phyloP scores from a whole-genome alignment of 768 basidiomycete genomes.

The Auricularia auricula-judae region DNA sequence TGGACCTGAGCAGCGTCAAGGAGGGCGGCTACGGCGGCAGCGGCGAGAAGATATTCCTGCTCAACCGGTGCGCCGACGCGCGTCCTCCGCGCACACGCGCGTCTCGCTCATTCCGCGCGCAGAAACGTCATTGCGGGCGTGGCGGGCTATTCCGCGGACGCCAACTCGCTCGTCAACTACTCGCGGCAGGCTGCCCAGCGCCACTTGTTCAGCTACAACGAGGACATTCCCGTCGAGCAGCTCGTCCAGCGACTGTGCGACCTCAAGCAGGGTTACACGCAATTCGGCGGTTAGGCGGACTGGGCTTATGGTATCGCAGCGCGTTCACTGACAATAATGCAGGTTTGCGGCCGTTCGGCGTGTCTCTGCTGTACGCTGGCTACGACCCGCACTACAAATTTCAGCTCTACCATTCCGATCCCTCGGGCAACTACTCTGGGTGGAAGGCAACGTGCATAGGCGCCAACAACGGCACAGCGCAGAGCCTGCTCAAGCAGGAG shows the following conservation, averaged over 20 bases:
- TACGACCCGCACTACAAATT: conserved; percentile 93
- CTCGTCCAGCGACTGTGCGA: conserved; percentile 90
- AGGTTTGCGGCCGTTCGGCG: conserved; percentile 97
- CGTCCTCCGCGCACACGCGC: conserved; percentile 1
- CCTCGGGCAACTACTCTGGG: conserved; percentile 95
- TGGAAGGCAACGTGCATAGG: conserved; percentile 99
- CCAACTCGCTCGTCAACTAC: conserved; percentile 93
- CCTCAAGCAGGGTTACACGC: conserved; percentile 97
- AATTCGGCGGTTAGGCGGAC: conserved; percentile 67
- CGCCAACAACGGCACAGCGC: conserved; percentile 95
- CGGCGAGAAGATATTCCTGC: conserved; percentile 94
- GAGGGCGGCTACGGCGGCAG: conserved; percentile 89
- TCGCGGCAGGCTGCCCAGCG: conserved; percentile 83
- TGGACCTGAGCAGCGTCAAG: conserved; percentile 80
- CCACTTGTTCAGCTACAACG: conserved; percentile 84
- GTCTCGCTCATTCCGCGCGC: conserved; percentile 6
- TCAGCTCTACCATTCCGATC: conserved; percentile 97
- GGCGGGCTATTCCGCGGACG: conserved; percentile 93
- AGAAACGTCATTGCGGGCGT: conserved; percentile 95
- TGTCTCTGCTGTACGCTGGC: conserved; percentile 92
- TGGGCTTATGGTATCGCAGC: conserved; percentile 2
- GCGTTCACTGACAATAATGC: background rate
- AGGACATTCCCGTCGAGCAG: conserved; percentile 95
- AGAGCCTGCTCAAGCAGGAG: conserved; percentile 92
- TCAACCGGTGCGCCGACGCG: conserved; percentile 62